Conservation (phyloP, 371 early-diverging fungal genomes). For the Rhizopus arrhizus region DNA sequence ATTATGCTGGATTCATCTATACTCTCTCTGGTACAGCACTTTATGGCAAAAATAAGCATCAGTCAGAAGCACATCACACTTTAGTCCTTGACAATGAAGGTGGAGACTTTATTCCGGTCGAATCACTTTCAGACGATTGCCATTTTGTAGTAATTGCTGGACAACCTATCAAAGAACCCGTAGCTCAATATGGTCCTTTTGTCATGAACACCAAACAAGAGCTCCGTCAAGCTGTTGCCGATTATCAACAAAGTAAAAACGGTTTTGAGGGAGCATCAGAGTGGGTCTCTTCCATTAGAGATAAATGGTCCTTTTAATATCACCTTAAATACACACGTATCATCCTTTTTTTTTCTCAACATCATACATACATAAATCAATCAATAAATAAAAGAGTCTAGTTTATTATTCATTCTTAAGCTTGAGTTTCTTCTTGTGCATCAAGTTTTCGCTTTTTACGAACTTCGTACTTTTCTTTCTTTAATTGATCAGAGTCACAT, state of each 20-base stretch:
- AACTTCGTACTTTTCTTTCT: conserved; percentile 45
- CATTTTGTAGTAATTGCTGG: conserved; percentile 68
- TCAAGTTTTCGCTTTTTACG: conserved; percentile 42
- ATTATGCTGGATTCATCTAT: conserved; percentile 69
- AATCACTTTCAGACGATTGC: conserved; percentile 53
- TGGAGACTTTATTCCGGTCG: conserved; percentile 43
- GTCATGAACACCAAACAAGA: conserved; percentile 62
- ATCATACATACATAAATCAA: neutral
- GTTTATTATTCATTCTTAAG: neutral
- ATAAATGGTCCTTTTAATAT: conserved; percentile 13
- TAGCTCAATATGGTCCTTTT: conserved; percentile 65
- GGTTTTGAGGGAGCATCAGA: conserved; percentile 61
- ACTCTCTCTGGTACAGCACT: conserved; percentile 61
- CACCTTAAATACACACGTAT: neutral
- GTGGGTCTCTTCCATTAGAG: conserved; percentile 37
- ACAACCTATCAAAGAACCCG: conserved; percentile 58
- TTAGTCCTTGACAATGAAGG: conserved; percentile 54
- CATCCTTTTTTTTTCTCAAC: neutral
- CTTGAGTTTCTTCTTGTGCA: neutral
- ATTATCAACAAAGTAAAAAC: conserved; percentile 51
- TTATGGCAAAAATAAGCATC: conserved; percentile 53
- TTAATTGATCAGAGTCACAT: conserved; percentile 48
- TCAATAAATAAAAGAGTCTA: neutral
- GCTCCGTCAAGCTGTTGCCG: conserved; percentile 55
- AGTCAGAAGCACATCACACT: conserved; percentile 59